These are phyloP conservation scores for Cyclocybe aegerita DNA, from an alignment of 768 basidiomycete species.

Conservation along the genomic window DNA sequence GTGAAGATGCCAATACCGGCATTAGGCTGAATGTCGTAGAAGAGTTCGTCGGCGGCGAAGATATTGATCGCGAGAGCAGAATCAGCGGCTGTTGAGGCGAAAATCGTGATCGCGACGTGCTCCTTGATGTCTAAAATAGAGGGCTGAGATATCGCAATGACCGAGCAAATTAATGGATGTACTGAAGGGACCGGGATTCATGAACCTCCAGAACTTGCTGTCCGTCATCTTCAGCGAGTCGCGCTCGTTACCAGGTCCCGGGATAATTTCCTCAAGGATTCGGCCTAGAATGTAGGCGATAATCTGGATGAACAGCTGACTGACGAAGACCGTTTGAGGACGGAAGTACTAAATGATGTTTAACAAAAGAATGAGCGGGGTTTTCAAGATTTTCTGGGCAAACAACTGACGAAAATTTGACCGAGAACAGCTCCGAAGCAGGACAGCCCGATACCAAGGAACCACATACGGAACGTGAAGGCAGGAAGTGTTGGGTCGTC, in stretches of 20 bases:
- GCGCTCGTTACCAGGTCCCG: conserved; percentile 28
- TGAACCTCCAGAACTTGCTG: conserved; percentile 46
- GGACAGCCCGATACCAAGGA: conserved; percentile 52
- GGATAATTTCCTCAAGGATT: conserved; percentile 34
- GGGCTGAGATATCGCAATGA: background rate
- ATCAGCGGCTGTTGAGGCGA: conserved; percentile 51
- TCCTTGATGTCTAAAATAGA: conserved; percentile 32
- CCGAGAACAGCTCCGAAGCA: conserved; percentile 53
- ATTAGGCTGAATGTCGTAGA: conserved; percentile 42
- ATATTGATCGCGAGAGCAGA: conserved; percentile 53
- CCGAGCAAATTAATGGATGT: background rate
- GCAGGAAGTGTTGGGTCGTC: conserved; percentile 49
- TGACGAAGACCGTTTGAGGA: conserved; percentile 47
- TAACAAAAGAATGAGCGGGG: conserved; percentile 1
- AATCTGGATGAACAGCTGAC: conserved; percentile 47
- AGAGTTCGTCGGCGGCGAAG: conserved; percentile 53
- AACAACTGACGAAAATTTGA: conserved; percentile 42
- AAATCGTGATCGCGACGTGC: conserved; percentile 54
- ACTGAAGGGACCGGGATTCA: conserved; percentile 66
- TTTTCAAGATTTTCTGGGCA: background rate
- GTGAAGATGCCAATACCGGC: conserved; percentile 40
- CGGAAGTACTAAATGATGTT: conserved; percentile 41
- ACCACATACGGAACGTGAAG: conserved; percentile 56
- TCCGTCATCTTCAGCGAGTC: conserved; percentile 26
- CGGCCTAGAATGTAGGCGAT: conserved; percentile 51